Evolutionary conservation across 164 flowering plant genomes (phyloP), one percentile per base, ranked within the genome.

Genomic region (Tinospora cordifolia): DNA sequence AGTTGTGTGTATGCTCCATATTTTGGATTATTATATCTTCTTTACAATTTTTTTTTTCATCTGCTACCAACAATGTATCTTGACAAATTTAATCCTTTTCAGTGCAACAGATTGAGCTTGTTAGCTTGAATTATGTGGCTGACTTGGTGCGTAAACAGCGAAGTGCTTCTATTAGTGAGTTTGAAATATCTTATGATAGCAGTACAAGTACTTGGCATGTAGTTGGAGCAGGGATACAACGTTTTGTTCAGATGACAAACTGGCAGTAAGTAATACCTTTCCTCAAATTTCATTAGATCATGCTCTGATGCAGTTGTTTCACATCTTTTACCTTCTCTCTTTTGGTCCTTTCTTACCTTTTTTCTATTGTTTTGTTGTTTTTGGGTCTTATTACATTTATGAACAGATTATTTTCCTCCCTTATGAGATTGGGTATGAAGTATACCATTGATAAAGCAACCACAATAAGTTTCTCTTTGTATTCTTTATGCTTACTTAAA

Each of bases 181-280:
- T 90, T 76, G 89, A 86, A 75, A 89, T 94, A 77, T 70, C 77
- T 74, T 85, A 82, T 69, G 95, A 94, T 58, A 75, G 76, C 47
- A 54, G 76, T 73, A 77, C 87, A 59, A 77, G 71, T 63, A 83
- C 85, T 36, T 94, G 97, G 97, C 83, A 84, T 81, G 91, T 94
- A 40, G 81, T 60, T 69, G 99, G 99, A 81, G 69, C 88, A 12
- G 99, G 99, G 46, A 74, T 94, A 76, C 86, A 87, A 64, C 95
- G 97, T 46, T 94, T 94, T 81, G 87, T 94, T 76, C 98, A 90
- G 81, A 94, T 94, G 97, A 94, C 98, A 73, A 91, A 92, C 74
- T 94, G 98, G 98, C 81, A 89, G 98, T 94, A 80, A 25, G 88
- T 47, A 21, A 62, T 67, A 58, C 63, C 62, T 63, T 34, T 51